Conservation (phyloP, 75 land plant genomes). For the Larix kaempferi region DNA sequence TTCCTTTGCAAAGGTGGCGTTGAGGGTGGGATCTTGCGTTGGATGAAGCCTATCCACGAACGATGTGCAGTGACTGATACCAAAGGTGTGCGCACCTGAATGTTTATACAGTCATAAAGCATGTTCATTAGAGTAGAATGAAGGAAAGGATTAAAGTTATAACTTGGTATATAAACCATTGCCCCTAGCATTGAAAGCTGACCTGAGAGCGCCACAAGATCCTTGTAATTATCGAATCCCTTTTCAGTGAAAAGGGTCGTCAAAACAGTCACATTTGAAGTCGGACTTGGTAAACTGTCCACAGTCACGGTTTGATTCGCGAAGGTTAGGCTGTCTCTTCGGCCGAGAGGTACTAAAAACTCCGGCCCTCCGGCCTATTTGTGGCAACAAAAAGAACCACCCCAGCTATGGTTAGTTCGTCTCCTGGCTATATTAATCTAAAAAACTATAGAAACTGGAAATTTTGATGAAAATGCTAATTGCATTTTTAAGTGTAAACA, state of each 20-base stretch:
- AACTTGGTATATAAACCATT: neutral
- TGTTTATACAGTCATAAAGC: neutral
- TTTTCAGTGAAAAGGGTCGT: too few species aligned
- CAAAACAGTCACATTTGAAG: neutral
- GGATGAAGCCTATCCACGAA: constrained; percentile 30
- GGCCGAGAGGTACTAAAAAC: neutral
- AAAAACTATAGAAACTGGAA: too few species aligned
- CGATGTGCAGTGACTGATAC: constrained; percentile 20
- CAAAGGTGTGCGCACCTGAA: constrained; percentile 33
- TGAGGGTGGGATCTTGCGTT: constrained; percentile 2
- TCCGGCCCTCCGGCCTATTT: neutral
- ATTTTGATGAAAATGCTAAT: too few species aligned
- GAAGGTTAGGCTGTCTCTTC: constrained; percentile 1
- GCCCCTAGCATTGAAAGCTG: neutral
- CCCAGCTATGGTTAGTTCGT: too few species aligned
- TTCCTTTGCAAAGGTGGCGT: neutral
- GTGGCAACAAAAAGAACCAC: too few species aligned
- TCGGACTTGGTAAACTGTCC: constrained; percentile 13
- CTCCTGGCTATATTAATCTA: too few species aligned
- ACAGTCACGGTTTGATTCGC: neutral
- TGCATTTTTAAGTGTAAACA: too few species aligned
- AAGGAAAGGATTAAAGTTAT: too few species aligned
- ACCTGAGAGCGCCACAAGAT: neutral
- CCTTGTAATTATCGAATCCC: neutral
- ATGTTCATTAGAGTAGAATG: too few species aligned